Percentiles rank a stretch among this genome's conserved stretches.
These are phyloP conservation scores for Wilhelminamyces savonicus DNA, from an alignment of 805 yeast species.

Conservation along the genomic window DNA sequence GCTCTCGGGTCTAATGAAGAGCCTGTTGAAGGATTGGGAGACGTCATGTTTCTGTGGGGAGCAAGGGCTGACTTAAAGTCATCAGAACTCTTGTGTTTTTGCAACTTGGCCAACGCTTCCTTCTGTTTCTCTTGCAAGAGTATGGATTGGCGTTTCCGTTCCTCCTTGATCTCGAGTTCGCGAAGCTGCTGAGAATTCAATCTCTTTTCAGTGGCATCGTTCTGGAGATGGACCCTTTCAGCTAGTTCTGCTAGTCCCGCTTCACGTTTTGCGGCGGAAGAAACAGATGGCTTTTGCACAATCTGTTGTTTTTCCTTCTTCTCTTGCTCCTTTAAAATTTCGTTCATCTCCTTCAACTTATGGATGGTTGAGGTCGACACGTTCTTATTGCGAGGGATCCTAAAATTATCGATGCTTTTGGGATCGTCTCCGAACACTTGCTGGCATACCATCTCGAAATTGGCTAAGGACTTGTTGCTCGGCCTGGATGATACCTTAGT, in stretches of 20 bases:
- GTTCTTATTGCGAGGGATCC: slow-evolving; percentile 3
- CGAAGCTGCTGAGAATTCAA: slow-evolving; percentile 6
- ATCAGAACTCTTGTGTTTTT: slow-evolving; percentile 11
- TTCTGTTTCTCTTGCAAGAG: slow-evolving; percentile 21
- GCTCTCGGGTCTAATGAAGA: slow-evolving; percentile 34
- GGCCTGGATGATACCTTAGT: too few species aligned
- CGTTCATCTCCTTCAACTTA: too few species aligned
- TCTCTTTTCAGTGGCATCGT: too few species aligned
- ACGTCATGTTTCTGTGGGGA: slow-evolving; percentile 11
- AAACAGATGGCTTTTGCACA: slow-evolving; percentile 12
- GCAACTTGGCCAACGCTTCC: slow-evolving; percentile 21
- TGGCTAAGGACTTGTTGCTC: slow-evolving; percentile 18
- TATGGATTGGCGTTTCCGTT: slow-evolving; percentile 14
- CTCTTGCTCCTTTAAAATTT: too few species aligned
- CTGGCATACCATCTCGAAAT: slow-evolving; percentile 26
- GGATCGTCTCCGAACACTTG: slow-evolving; percentile 22
- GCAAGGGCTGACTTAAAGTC: slow-evolving; percentile 9
- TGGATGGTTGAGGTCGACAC: too few species aligned
- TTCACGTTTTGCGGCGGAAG: slow-evolving; percentile 15
- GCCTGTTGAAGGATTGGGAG: slow-evolving; percentile 7
- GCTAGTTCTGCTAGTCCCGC: slow-evolving; percentile 10
- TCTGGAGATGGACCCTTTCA: too few species aligned
- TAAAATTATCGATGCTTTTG: slow-evolving; percentile 3
- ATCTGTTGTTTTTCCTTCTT: slow-evolving; percentile 13
- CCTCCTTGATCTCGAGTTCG: slow-evolving; percentile 8